Base-by-base conservation (phyloP, 345 rosid genomes). In the Reutealis trisperma region DNA sequence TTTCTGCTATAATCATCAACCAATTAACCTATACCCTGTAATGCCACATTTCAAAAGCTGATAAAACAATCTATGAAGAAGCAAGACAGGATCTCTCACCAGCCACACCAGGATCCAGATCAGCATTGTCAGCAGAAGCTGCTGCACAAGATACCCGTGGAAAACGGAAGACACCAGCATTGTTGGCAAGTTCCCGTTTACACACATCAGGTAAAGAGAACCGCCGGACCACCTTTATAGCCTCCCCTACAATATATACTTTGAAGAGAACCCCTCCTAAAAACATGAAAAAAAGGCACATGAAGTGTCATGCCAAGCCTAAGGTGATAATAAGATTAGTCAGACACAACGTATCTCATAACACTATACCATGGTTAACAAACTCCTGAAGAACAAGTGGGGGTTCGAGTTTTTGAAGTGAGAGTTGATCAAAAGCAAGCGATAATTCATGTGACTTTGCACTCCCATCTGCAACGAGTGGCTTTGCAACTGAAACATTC, bases 311-410 rank as follows among this genome's bases (percentile, higher is more conserved):
- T 62, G 16, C 18, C 62, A 42, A 32, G 63, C 83, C 42, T 11
- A 13, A 63, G n/a, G 58, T 44, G 18, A 60, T 54, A 21, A 6
- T 5, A 2, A 67, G 51, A 63, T 57, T 10, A 65, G 2, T 3
- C 63, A 30, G 45, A 22, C 19, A 71, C 19, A 49, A 2, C 1
- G 30, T 41, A 13, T 79, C 44, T 45, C 65, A 47, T 63, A 77
- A 47, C 32, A 52, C 24, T 77, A 75, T 87, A 91, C 98, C 98
- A 79, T 93, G 94, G 83, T 93, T 93, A 77, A 93, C 92, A 76
- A 93, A 93, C 83, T 91, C 98, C 84, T 91, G 98, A 65, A 93
- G 93, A 70, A 93, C 94, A 62, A 91, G 89, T 0, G 93, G 98
- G 67, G 96, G 93, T 84, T 93, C 96, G 61, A 93, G 93, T 78